Conservation (phyloP, 2,329 filamentous ascomycete genomes). For the Fusarium penzigii region DNA sequence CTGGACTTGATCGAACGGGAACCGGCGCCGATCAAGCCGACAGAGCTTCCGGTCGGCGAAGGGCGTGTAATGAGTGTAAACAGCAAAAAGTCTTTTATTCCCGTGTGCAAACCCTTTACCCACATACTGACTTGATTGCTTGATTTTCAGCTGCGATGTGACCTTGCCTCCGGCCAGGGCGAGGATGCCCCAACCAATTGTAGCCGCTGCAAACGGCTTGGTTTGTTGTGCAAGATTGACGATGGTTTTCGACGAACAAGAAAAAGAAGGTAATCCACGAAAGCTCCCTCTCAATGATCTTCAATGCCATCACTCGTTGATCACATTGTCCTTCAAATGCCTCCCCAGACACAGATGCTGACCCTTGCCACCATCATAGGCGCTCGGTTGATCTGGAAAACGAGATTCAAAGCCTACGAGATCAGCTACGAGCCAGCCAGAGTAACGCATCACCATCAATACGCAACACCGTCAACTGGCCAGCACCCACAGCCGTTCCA, state of each 20-base stretch:
- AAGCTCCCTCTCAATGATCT: too few species aligned
- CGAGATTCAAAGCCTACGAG: background rate
- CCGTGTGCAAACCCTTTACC: too few species aligned
- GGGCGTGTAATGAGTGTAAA: slow-evolving; percentile 1
- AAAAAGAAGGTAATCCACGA: background rate
- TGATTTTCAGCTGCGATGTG: background rate
- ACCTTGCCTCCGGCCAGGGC: background rate
- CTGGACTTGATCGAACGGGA: background rate
- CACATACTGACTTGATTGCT: too few species aligned
- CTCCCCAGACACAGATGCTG: too few species aligned
- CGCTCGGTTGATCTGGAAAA: background rate
- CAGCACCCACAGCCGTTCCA: background rate
- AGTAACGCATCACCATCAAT: too few species aligned
- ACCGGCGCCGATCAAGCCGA: background rate
- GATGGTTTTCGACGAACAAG: background rate
- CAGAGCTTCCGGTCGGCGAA: slow-evolving; percentile 1
- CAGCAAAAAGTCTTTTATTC: background rate
- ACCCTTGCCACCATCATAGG: background rate
- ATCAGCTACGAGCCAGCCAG: background rate
- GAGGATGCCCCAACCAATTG: background rate
- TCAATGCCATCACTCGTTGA: too few species aligned
- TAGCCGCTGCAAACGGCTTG: background rate
- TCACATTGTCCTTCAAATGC: too few species aligned
- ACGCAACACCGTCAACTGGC: too few species aligned
- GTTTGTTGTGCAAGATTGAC: background rate